Conservation (phyloP, 1,284 basidiomycete genomes). For the Moniliella sp. region DNA sequence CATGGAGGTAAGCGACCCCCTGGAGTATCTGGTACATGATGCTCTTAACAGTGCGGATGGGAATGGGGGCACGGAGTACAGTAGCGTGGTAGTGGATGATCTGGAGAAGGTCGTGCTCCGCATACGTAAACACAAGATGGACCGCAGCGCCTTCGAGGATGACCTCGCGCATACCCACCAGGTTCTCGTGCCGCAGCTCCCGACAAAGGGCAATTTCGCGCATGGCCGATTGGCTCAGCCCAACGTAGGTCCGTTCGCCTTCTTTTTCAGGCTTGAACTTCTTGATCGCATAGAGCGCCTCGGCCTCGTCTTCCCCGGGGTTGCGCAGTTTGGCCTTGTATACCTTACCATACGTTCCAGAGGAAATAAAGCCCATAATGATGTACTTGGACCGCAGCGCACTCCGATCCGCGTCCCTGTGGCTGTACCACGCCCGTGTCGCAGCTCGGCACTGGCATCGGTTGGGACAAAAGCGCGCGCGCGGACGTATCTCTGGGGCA, state of each 20-base stretch:
- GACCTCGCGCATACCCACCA: constrained; percentile 74
- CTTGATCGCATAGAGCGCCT: constrained; percentile 61
- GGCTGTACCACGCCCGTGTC: too few relatives aligned
- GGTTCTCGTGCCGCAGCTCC: constrained; percentile 76
- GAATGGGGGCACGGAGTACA: constrained; percentile 55
- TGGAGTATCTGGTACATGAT: constrained; percentile 87
- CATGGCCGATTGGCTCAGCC: constrained; percentile 88
- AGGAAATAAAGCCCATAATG: constrained; percentile 89
- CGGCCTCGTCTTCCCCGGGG: constrained; percentile 1
- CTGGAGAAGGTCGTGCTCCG: constrained; percentile 74
- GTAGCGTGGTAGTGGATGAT: constrained; percentile 92
- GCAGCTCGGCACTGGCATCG: too few relatives aligned
- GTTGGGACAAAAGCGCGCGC: too few relatives aligned
- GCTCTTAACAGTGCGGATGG: constrained; percentile 61
- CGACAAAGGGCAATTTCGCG: constrained; percentile 90
- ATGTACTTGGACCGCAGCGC: too few relatives aligned
- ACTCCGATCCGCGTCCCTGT: too few relatives aligned
- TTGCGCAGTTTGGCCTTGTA: constrained; percentile 59
- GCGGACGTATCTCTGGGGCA: too few relatives aligned
- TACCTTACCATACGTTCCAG: constrained; percentile 87
- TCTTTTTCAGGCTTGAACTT: constrained; percentile 95
- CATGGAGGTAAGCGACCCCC: constrained; percentile 80
- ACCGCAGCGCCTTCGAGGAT: constrained; percentile 81
- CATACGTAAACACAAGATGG: constrained; percentile 87
- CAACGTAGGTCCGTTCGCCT: constrained; percentile 49